phyloP scores from a whole-genome alignment of 495 filamentous ascomycete species.

The Cercophora sp. region DNA sequence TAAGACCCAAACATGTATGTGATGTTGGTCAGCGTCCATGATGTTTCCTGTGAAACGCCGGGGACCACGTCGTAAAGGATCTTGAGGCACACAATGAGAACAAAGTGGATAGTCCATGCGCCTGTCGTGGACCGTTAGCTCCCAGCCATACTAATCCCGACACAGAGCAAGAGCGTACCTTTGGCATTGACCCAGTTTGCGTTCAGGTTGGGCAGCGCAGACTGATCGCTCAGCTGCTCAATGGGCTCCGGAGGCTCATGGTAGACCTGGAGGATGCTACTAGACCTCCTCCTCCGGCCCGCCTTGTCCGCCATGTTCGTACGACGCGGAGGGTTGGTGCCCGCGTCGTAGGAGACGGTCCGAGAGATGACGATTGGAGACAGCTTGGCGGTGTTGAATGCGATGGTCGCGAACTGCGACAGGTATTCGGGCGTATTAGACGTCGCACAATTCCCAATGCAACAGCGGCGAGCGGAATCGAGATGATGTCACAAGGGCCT shows the following conservation, averaged over 20 bases:
- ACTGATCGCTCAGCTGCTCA: slow-evolving; percentile 94
- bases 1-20: slow-evolving; percentile 98
- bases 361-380: slow-evolving; percentile 70
- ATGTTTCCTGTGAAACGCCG: slow-evolving; percentile 91
- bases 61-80: slow-evolving; percentile 95
- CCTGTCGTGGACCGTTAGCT: slow-evolving; percentile 48
- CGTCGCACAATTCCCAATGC: slow-evolving; percentile 14
- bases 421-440: too few species aligned
- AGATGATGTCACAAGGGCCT: slow-evolving; percentile 12
- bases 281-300: slow-evolving; percentile 82
- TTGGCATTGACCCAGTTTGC: slow-evolving; percentile 99
- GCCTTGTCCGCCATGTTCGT: slow-evolving; percentile 50
- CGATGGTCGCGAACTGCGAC: slow-evolving; percentile 17
- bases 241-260: slow-evolving; percentile 90
- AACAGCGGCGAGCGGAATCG: slow-evolving; percentile 3
- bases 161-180: too few species aligned
- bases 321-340: slow-evolving; percentile 59
- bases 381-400: slow-evolving; percentile 73
- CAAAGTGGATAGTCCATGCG: slow-evolving; percentile 94
- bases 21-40: slow-evolving; percentile 98
- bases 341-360: slow-evolving; percentile 75
- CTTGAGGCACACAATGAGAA: slow-evolving; percentile 84
- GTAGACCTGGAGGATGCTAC: slow-evolving; percentile 83
- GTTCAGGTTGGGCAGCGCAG: slow-evolving; percentile 90
- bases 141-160: too few species aligned